phyloP scores from a whole-genome alignment of 1,284 basidiomycete species.

The Termitomyces sp. region DNA sequence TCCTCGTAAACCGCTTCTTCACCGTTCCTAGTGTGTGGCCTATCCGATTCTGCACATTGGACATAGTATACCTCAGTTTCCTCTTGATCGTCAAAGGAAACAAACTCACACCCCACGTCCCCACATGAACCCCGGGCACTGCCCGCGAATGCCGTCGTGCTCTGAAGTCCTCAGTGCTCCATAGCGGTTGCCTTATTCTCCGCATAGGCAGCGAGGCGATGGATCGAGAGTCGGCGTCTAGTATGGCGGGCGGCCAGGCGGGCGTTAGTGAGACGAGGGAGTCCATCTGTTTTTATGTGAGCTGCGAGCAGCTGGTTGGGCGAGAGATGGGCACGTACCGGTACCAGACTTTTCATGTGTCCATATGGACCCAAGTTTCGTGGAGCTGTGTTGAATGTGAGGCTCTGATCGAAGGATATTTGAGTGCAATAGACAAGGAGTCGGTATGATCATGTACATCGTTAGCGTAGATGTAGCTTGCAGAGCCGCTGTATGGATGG shows the following conservation, averaged over 20 bases:
- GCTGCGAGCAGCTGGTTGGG: background rate
- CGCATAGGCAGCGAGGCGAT: background rate
- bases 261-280: constrained; percentile 8
- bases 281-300: constrained; percentile 2
- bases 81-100: too few species aligned
- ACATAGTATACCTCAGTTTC: too few species aligned
- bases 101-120: background rate
- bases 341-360: constrained; percentile 12
- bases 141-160: background rate
- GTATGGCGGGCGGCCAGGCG: constrained; percentile 1
- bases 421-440: too few species aligned
- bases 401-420: background rate
- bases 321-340: background rate
- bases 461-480: constrained; percentile 27
- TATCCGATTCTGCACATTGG: background rate
- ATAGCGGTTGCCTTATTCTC: background rate
- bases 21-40: background rate
- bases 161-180: background rate
- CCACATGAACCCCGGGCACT: background rate
- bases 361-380: constrained; percentile 9
- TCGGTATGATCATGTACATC: constrained; percentile 15
- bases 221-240: background rate
- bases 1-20: background rate
- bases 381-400: background rate
- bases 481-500: constrained; percentile 26